These are phyloP conservation scores for Macrotyloma uniflorum DNA, from an alignment of 306 rosid genomes.

Conservation along the genomic window DNA sequence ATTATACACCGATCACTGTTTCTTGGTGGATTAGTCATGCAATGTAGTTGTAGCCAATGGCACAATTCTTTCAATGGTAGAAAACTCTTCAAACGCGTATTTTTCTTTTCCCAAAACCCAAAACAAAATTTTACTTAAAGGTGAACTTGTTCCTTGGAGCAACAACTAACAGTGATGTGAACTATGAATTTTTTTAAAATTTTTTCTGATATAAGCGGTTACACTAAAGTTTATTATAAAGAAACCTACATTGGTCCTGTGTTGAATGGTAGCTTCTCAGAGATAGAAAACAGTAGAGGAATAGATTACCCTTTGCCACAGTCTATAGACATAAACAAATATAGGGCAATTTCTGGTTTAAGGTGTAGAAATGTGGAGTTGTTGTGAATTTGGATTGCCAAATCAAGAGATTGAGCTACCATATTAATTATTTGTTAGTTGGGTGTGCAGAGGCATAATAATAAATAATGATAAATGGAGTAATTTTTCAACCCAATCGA, in stretches of 20 bases:
- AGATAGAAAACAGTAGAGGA: background rate
- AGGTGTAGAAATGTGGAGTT: background rate
- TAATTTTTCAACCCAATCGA: slow-evolving; percentile 10
- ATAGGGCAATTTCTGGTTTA: background rate
- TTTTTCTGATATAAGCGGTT: no score
- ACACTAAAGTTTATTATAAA: no score
- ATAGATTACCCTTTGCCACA: background rate
- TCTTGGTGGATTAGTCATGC: background rate
- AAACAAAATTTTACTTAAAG: background rate
- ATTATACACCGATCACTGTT: slow-evolving; percentile 7
- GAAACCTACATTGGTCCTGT: background rate
- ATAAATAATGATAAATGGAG: background rate
- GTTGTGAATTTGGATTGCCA: slow-evolving; percentile 17
- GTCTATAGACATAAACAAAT: background rate
- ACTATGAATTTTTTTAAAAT: background rate
- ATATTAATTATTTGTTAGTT: background rate
- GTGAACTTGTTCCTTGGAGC: background rate
- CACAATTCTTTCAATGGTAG: no score
- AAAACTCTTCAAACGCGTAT: no score
- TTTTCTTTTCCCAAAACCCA: background rate
- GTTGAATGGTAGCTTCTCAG: background rate
- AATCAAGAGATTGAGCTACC: background rate
- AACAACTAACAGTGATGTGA: background rate
- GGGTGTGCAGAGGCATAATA: background rate
- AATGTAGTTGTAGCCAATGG: slow-evolving; percentile 8